Evolutionary conservation across 352 stramenopile genomes (phyloP).

Genomic region (Phytophthora multivora): DNA sequence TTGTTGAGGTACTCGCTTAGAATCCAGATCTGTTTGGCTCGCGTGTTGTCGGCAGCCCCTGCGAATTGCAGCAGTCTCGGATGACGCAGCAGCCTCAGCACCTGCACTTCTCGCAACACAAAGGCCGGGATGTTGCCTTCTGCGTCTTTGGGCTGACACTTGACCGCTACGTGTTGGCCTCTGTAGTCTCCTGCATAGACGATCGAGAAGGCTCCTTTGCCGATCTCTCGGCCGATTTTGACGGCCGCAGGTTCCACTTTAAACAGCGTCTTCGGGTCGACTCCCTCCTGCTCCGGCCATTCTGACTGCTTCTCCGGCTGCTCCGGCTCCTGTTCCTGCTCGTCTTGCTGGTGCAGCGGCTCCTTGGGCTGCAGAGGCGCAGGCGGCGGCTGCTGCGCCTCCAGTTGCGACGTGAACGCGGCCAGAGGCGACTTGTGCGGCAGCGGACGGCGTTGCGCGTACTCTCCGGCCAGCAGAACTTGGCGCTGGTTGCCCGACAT

Average conservation of each 20-base stretch:
- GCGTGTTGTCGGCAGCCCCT: slow-evolving; percentile 69
- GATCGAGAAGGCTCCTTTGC: slow-evolving; percentile 85
- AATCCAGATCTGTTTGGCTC: slow-evolving; percentile 82
- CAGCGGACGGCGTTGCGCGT: slow-evolving; percentile 32
- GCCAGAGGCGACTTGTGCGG: slow-evolving; percentile 25
- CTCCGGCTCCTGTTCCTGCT: slow-evolving; percentile 26
- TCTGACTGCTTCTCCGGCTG: slow-evolving; percentile 27
- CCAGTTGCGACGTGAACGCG: slow-evolving; percentile 33
- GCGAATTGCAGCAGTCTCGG: slow-evolving; percentile 79
- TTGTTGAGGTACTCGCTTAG: slow-evolving; percentile 82
- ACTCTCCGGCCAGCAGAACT: slow-evolving; percentile 43
- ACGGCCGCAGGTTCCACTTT: slow-evolving; percentile 59
- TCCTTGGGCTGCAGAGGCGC: slow-evolving; percentile 7
- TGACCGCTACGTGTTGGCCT: slow-evolving; percentile 79
- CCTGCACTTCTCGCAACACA: slow-evolving; percentile 79
- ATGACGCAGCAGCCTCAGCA: slow-evolving; percentile 69
- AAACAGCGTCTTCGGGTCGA: slow-evolving; percentile 45
- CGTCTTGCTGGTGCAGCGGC: slow-evolving; percentile 8
- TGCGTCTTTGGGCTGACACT: slow-evolving; percentile 84
- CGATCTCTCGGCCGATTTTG: slow-evolving; percentile 83
- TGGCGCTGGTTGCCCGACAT: slow-evolving; percentile 39
- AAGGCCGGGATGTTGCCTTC: slow-evolving; percentile 73
- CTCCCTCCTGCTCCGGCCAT: slow-evolving; percentile 22
- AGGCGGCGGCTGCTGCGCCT: slow-evolving; percentile 18
- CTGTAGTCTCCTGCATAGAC: slow-evolving; percentile 79